Base-by-base conservation (phyloP, 2,329 filamentous ascomycete genomes). In the Ophiostoma sp. region DNA sequence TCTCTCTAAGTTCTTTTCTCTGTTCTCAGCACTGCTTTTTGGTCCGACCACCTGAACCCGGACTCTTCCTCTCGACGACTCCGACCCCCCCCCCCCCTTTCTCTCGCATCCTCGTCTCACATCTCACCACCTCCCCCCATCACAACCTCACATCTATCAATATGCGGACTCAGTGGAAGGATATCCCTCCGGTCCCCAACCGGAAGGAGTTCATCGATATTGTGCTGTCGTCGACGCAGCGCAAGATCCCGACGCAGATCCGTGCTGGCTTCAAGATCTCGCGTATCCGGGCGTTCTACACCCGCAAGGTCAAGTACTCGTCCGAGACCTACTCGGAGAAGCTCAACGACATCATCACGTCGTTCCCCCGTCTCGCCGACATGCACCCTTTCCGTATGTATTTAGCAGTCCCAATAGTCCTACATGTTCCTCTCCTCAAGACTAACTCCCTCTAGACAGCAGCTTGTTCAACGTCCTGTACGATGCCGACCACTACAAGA, bases 201-300 rank as follows among this genome's bases (percentile, higher is more conserved):
- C 90, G 90, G 80, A 90, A 96, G 84, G 95, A 99, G 82, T 98
- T 99, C 78, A 86, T 99, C 76, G 95, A 99, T 81, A 97, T 99
- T 79, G 94, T 98, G 74, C 87, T 99, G 77, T 96, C 92, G 78
- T 86, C 95, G 76, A 97, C 93, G 4, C 94, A 98, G 85, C 87
- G 94, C 78, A 90, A 94, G 73, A 85, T 99, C 74, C 95, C 95
- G 17, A 99, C 79, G 0, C 67, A 97, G 84, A 98, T 99, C 79
- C 89, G 95, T 77, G 88, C 94, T 57, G 95, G 95, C 72, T 99
- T 99, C 85, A 91, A 97, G 81, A 97, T 98, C 79, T 92, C 89
- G 79, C 89, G 94, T 86, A 97, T 98, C 77, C 86, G 94, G 79
- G 84, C 84, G 67, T 98, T 98, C 83, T 98, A 98, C 81, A 97